Percentiles rank a stretch among this genome's conserved stretches.
These are phyloP conservation scores for Glarea lozoyensis DNA, from an alignment of 495 filamentous ascomycete species.

Conservation along the genomic window DNA sequence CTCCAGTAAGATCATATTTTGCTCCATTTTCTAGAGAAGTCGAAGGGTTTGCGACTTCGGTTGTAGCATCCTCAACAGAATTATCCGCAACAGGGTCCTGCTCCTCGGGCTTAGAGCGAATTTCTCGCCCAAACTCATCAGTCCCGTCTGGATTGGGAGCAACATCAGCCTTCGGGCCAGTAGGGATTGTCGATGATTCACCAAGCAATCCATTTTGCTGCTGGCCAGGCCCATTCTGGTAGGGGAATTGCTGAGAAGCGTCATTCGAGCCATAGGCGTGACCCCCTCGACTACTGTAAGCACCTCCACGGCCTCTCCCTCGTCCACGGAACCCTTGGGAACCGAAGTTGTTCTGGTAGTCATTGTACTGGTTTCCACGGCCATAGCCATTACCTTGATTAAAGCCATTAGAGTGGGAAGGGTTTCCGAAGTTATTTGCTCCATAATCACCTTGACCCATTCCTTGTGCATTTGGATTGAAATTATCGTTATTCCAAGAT, in stretches of 20 bases:
- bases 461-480: constrained; percentile 63
- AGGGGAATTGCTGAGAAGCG: constrained; percentile 18
- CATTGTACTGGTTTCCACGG: constrained; percentile 47
- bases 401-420: constrained; percentile 37
- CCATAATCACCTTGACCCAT: constrained; percentile 76
- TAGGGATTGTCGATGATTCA: constrained; percentile 16
- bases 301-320: constrained; percentile 51
- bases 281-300: constrained; percentile 25
- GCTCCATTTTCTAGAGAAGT: not conserved
- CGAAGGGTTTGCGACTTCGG: constrained; percentile 6
- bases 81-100: constrained; percentile 12
- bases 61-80: constrained; percentile 13
- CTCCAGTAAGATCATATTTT: constrained; percentile 1
- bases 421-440: constrained; percentile 68
- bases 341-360: constrained; percentile 48
- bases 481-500: constrained; percentile 68
- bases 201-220: constrained; percentile 10
- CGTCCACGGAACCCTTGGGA: constrained; percentile 51
- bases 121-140: constrained; percentile 45
- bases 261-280: constrained; percentile 26
- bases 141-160: constrained; percentile 19
- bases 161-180: constrained; percentile 18
- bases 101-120: constrained; percentile 24
- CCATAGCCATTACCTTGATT: constrained; percentile 55
- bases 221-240: constrained; percentile 14